Evolutionary conservation across 2,329 filamentous ascomycete genomes (phyloP), one percentile per base, ranked within the genome.

Genomic region (Clonostachys rhizophaga): DNA sequence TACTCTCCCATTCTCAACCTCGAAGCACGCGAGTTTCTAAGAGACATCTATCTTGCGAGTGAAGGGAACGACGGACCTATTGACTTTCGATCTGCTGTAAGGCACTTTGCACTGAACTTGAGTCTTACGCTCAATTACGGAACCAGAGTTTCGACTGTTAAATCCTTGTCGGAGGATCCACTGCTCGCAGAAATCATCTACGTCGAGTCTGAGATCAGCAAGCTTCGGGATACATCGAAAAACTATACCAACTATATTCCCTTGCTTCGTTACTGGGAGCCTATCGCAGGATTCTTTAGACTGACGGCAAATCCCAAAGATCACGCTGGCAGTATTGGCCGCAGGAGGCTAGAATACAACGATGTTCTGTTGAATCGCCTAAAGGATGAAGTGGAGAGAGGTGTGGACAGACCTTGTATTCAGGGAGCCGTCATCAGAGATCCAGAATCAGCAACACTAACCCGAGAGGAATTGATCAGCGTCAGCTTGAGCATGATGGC

Each of bases 1-100:
- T 86, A 86, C 58, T 83, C 84, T 72, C 83, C 83, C 0, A 83
- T 84, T 54, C 79, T 86, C 51, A 82, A 86, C 53, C 75, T 84
- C 30, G 83, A 86, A 56, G 74, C 78, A 71, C 43, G 81, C 40
- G 60, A 57, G 5, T 63, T 79, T 44, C 80, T 86, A 60, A 78
- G 75, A 47, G 83, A 86, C 52, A 70, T 85, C 47, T 68, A 84
- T 47, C 75, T 83, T 53, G 75, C 72, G 49, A 70, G 78, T 35
- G 66, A 71, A 17, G 83, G 81, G 4, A 67, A 71, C 8, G 55
- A 71, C 3, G 79, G 84, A 42, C 70, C 33, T 30, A 65, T 86
- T 35, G 81, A 86, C 50, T 78, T 82, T 0, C 75, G 78, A 14
- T 69, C 76, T 5, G 83, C 84, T 56, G 84, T 83, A 58, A 79